Conservation (phyloP, 768 basidiomycete genomes). For the Floccularia luteovirens region DNA sequence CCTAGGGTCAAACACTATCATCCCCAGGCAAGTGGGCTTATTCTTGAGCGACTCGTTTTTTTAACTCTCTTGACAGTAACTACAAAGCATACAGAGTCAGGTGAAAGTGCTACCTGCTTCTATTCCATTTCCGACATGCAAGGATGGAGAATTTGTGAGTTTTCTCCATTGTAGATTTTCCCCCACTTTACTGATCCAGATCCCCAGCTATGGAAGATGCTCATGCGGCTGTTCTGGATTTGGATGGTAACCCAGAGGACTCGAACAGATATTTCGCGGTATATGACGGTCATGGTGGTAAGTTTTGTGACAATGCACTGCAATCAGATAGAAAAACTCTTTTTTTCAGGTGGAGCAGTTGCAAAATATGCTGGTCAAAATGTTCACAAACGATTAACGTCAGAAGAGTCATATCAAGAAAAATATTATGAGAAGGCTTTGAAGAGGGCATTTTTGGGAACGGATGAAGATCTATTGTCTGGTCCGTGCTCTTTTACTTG, state of each 20-base stretch:
- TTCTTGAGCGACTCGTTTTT: constrained; percentile 1
- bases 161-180: constrained; percentile 5
- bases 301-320: constrained; percentile 16
- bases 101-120: constrained; percentile 58
- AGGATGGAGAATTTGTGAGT: constrained; percentile 97
- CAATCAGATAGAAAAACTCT: constrained; percentile 7
- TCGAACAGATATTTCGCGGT: constrained; percentile 89
- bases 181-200: constrained; percentile 7
- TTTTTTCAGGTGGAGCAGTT: constrained; percentile 62
- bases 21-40: constrained; percentile 51
- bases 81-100: constrained; percentile 71
- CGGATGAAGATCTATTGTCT: constrained; percentile 88
- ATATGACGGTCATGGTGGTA: constrained; percentile 98
- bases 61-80: constrained; percentile 45
- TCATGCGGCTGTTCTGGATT: constrained; percentile 66
- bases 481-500: constrained; percentile 36
- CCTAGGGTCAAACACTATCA: constrained; percentile 82
- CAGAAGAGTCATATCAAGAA: constrained; percentile 66
- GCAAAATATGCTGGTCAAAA: constrained; percentile 82
- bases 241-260: constrained; percentile 43
- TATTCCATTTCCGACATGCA: constrained; percentile 96
- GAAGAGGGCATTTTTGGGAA: constrained; percentile 86
- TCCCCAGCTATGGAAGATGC: constrained; percentile 93
- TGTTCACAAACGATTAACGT: constrained; percentile 68
- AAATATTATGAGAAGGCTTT: constrained; percentile 70